Base-by-base conservation (phyloP, 1,284 basidiomycete species). In the Microbotryum lychnidis-dioicae region DNA sequence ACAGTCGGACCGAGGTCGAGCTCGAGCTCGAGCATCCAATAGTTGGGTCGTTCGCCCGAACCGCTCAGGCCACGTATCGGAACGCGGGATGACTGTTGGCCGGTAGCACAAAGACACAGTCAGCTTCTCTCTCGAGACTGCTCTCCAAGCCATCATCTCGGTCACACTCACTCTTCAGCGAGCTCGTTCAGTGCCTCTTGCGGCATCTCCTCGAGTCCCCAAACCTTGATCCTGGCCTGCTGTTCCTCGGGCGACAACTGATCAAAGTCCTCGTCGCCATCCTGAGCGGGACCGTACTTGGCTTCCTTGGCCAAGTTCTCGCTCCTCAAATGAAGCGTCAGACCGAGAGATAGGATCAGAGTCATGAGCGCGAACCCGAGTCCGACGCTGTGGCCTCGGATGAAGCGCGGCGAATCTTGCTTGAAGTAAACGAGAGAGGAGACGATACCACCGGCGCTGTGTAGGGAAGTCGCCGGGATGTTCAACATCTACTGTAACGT, bases 401-500 rank as follows among this genome's bases (percentile, higher is more conserved):
- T 58, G 70, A 67, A 76, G 23, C 70, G 65, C n/a, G 72, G 55
- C 45, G 21, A 18, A 25, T 56, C 55, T 20, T 47, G n/a, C 14
- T 44, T 49, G 25, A 46, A 27, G 71, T 77, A 77, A 2, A 75
- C 75, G 49, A 76, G 72, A 18, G 75, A 75, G 0, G 75, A 70
- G 62, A 77, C 74, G 71, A 79, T 77, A 54, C 78, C 78, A 16
- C 77, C 76, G 4, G 72, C 66, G 70, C 79, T 79, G 55, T 10
- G 6, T 14, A 10, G 12, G 37, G 37, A 42, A 4, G 12, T 18
- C 10, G 77, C 78, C 42, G 72, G n/a, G n/a, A 75, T 75, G 69
- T 78, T 79, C 50, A 78, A 73, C 50, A 79, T 64, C 20, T 78
- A 77, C 76, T 79, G 77, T 5, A 74, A 72, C 4, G 75, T 72